phyloP scores from a whole-genome alignment of 148 eudicot genomes.

The Euryodendron excelsum region DNA sequence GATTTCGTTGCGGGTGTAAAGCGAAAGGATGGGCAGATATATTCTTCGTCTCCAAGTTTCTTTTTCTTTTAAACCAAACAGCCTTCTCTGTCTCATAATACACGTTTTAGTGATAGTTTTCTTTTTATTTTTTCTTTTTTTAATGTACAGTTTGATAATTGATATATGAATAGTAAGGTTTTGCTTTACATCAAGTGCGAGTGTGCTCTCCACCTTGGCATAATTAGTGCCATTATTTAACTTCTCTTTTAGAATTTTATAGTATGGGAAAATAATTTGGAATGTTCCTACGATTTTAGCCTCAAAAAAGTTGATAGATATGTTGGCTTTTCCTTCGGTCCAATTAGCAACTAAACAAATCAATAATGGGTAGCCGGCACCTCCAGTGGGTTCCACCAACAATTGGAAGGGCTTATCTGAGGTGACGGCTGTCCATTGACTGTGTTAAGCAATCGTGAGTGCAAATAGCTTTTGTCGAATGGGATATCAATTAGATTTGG shows the following conservation, averaged over 20 bases:
- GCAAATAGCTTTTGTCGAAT: too few species aligned
- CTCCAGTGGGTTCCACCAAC: too few species aligned
- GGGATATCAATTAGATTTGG: too few species aligned
- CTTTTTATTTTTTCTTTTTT: background rate
- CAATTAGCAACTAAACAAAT: too few species aligned
- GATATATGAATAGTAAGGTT: background rate
- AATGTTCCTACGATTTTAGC: background rate
- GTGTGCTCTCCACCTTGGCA: background rate
- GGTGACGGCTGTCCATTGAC: too few species aligned
- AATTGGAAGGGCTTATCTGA: too few species aligned
- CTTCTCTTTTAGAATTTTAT: too few species aligned
- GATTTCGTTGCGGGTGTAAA: too few species aligned
- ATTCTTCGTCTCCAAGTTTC: slow-evolving; percentile 7
- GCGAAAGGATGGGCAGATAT: background rate
- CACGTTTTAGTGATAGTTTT: background rate
- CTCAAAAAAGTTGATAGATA: background rate
- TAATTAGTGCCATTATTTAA: background rate
- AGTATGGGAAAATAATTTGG: too few species aligned
- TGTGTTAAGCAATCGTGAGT: too few species aligned
- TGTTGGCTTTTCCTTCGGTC: background rate
- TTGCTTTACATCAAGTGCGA: background rate
- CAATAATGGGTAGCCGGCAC: too few species aligned
- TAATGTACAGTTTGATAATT: slow-evolving; percentile 2
- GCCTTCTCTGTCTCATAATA: background rate
- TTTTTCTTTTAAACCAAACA: background rate